Conservation (phyloP, 2,329 filamentous ascomycete species). For the Penicillium sp. region DNA sequence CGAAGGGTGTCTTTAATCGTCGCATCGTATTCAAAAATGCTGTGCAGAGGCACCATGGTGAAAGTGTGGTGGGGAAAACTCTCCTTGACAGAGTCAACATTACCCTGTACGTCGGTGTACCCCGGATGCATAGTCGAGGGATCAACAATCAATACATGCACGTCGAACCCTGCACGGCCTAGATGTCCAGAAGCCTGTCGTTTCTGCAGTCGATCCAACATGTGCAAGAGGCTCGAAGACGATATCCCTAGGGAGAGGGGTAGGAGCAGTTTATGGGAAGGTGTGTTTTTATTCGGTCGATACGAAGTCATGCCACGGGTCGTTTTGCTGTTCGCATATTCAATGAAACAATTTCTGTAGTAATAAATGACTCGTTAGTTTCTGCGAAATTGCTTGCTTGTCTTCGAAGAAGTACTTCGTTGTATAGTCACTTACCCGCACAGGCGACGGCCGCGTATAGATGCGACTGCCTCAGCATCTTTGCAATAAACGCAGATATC, state of each 20-base stretch:
- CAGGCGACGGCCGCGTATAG: slow-evolving; percentile 56
- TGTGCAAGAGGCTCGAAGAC: slow-evolving; percentile 71
- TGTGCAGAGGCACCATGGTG: slow-evolving; percentile 59
- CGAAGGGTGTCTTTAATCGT: slow-evolving; percentile 30
- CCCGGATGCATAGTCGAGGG: slow-evolving; percentile 28
- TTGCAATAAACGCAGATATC: slow-evolving; percentile 56
- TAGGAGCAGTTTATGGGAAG: slow-evolving; percentile 60
- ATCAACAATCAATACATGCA: slow-evolving; percentile 47
- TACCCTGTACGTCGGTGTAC: slow-evolving; percentile 21
- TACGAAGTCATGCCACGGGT: slow-evolving; percentile 72
- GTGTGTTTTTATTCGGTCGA: slow-evolving; percentile 40
- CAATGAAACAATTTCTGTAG: slow-evolving; percentile 67
- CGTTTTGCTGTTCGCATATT: slow-evolving; percentile 73
- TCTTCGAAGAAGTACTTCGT: not conserved
- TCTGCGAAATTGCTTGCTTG: not conserved
- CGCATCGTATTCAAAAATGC: slow-evolving; percentile 49
- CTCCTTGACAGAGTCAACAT: slow-evolving; percentile 48
- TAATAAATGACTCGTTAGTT: not conserved
- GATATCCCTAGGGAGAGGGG: slow-evolving; percentile 81
- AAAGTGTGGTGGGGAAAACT: slow-evolving; percentile 66
- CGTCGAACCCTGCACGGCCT: slow-evolving; percentile 62
- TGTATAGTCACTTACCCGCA: slow-evolving; percentile 51
- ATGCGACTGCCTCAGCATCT: slow-evolving; percentile 46
- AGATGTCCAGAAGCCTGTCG: slow-evolving; percentile 60
- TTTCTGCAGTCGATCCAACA: slow-evolving; percentile 67